Percentiles rank a stretch among this genome's conserved stretches.
phyloP scores from a whole-genome alignment of 257 asterid genomes.

The Plectranthus barbatus region DNA sequence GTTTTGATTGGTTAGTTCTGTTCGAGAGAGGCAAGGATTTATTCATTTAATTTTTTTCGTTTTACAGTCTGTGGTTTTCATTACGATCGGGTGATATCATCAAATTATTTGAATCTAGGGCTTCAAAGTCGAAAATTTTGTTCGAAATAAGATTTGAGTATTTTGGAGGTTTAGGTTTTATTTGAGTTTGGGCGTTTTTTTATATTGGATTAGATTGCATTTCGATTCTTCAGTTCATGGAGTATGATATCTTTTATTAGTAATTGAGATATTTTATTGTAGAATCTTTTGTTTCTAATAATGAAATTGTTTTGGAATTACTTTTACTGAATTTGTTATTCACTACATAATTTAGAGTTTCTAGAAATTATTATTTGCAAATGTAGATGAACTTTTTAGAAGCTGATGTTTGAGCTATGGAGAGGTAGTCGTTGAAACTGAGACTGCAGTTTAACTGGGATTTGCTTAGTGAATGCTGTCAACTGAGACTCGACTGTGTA shows the following conservation, averaged over 20 bases:
- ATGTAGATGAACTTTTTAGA: neutral
- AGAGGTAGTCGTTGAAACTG: neutral
- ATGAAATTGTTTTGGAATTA: neutral
- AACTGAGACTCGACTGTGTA: neutral
- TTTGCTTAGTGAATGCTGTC: constrained; percentile 1
- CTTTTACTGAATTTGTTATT: neutral
- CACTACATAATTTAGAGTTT: neutral
- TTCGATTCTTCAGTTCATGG: neutral
- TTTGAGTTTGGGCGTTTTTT: neutral
- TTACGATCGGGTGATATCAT: neutral
- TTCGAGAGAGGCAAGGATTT: too few relatives aligned
- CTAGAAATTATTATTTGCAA: neutral
- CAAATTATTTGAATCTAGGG: neutral
- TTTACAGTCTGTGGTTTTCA: neutral
- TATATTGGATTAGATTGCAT: neutral
- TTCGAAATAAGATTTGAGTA: neutral
- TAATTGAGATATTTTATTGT: neutral
- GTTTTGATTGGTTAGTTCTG: too few relatives aligned
- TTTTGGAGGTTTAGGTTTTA: neutral
- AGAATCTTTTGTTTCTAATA: neutral
- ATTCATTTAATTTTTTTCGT: neutral
- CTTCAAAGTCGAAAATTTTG: neutral
- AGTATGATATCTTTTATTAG: neutral
- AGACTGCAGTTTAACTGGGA: neutral
- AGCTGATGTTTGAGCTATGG: constrained; percentile 1